Evolutionary conservation across 441 rosid genomes (phyloP).

Genomic region (Theobroma grandiflorum): DNA sequence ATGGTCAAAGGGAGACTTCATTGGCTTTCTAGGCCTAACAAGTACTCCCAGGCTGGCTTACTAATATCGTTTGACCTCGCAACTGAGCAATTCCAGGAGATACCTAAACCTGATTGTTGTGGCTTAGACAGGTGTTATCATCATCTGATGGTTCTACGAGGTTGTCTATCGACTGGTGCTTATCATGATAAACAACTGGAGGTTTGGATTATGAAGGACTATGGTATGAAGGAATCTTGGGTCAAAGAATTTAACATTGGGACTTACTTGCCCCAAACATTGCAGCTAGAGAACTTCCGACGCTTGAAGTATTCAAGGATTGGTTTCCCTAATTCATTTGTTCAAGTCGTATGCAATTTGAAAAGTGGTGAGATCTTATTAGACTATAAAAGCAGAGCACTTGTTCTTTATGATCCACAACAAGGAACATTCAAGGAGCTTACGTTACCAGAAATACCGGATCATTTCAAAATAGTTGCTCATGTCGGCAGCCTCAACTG

Average conservation of each 20-base stretch:
- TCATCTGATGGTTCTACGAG: slow-evolving; percentile 58
- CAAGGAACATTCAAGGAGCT: slow-evolving; percentile 63
- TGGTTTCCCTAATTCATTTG: slow-evolving; percentile 40
- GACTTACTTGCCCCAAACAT: slow-evolving; percentile 61
- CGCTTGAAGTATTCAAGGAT: slow-evolving; percentile 46
- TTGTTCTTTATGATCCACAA: slow-evolving; percentile 63
- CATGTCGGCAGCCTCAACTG: slow-evolving; percentile 72
- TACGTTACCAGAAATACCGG: slow-evolving; percentile 58
- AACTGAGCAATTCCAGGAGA: slow-evolving; percentile 72
- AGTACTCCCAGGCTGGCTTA: slow-evolving; percentile 55
- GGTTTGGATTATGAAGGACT: slow-evolving; percentile 84
- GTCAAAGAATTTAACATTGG: slow-evolving; percentile 62
- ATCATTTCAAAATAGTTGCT: slow-evolving; percentile 66
- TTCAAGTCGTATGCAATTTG: slow-evolving; percentile 56
- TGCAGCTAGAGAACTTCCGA: slow-evolving; percentile 45
- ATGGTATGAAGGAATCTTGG: slow-evolving; percentile 77
- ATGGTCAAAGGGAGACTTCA: slow-evolving; percentile 77
- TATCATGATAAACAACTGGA: slow-evolving; percentile 68
- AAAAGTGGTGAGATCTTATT: slow-evolving; percentile 66
- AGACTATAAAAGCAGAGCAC: slow-evolving; percentile 64
- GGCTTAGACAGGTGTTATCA: slow-evolving; percentile 57
- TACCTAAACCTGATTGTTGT: slow-evolving; percentile 70
- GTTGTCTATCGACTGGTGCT: slow-evolving; percentile 63
- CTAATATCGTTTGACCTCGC: slow-evolving; percentile 73
- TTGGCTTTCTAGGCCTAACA: slow-evolving; percentile 64